Evolutionary conservation across 2,329 filamentous ascomycete genomes (phyloP).

Genomic region (Ilyonectria mors-panacis): DNA sequence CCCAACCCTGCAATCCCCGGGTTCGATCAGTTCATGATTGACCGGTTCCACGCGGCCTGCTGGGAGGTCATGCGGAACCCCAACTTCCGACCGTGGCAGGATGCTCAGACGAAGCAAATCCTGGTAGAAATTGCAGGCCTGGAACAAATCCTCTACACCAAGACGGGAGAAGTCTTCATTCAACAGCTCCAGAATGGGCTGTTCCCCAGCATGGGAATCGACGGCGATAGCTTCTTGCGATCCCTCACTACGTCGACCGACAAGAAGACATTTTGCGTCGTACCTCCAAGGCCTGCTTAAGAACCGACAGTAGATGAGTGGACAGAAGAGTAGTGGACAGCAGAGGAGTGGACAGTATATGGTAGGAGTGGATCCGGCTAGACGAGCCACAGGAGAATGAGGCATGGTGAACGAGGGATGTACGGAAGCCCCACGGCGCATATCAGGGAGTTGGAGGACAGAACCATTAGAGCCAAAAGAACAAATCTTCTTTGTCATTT

Average conservation of each 20-base stretch:
- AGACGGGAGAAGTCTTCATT: conserved; percentile 88
- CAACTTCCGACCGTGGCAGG: conserved; percentile 82
- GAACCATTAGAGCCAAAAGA: conserved; percentile 49
- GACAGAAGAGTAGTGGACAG: conserved; percentile 47
- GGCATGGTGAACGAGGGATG: conserved; percentile 28
- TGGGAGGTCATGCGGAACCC: conserved; percentile 90
- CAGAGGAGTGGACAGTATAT: background rate
- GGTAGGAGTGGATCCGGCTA: conserved; percentile 37
- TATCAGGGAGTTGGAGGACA: conserved; percentile 50
- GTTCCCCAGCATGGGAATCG: conserved; percentile 75
- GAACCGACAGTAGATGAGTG: conserved; percentile 52
- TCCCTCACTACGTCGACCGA: conserved; percentile 72
- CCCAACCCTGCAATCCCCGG: conserved; percentile 79
- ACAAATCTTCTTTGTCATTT: conserved; percentile 46
- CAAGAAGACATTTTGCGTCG: conserved; percentile 74
- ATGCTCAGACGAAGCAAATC: conserved; percentile 91
- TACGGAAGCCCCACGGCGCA: conserved; percentile 48
- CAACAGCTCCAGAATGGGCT: conserved; percentile 75
- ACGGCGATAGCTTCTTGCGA: conserved; percentile 72
- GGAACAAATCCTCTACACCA: conserved; percentile 91
- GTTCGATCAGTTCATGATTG: conserved; percentile 92
- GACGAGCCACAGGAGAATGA: conserved; percentile 50
- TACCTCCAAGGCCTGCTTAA: conserved; percentile 75
- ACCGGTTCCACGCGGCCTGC: conserved; percentile 88
- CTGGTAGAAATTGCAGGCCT: conserved; percentile 89